Evolutionary conservation across 345 rosid species (phyloP), one percentile per base, ranked within the genome.

Genomic region (Mallotus nudiflorus): DNA sequence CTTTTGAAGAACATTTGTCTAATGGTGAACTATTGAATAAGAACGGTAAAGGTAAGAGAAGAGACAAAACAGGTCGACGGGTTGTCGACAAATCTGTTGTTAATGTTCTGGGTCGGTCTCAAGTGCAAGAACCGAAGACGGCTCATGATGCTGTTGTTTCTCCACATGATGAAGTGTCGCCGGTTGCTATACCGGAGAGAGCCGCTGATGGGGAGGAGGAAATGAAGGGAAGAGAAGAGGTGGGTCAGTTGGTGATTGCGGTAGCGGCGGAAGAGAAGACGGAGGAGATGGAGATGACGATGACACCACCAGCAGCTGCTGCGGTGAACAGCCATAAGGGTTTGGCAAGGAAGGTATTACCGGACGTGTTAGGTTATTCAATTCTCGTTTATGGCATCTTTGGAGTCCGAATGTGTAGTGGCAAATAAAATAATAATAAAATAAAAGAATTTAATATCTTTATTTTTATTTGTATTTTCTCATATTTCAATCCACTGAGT

Each of bases 311-410:
- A 68, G 60, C 76, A 22, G 73, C 71, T 54, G 76, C 65, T 64
- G 79, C 66, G 65, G 54, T 40, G 2, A 69, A 50, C 20, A 73
- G 64, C 53, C 88, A 83, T 76, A 90, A 85, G 80, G 96, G 99
- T 31, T 73, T 95, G 75, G 99, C 86, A 19, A 86, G 98, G 79
- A 95, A 95, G 82, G 96, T 95, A 60, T 65, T 95, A 37, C 98
- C 99, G 97, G 98, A 95, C 87, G 89, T 95, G 81, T 66, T 95
- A 67, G 97, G 44, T 57, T 92, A 14, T 77, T 95, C 25, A 85
- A 92, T 77, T 95, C 97, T 72, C 94, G 88, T 78, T 80, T 92
- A 73, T 95, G 99, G 97, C 82, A 85, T 19, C 92, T 95, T 79
- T 92, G 92, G 99, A 79, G 76, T 90, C 94, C 98, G 82, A 83